Base-by-base conservation (phyloP, 2,329 filamentous ascomycete species). In the Aspergillus sp. region DNA sequence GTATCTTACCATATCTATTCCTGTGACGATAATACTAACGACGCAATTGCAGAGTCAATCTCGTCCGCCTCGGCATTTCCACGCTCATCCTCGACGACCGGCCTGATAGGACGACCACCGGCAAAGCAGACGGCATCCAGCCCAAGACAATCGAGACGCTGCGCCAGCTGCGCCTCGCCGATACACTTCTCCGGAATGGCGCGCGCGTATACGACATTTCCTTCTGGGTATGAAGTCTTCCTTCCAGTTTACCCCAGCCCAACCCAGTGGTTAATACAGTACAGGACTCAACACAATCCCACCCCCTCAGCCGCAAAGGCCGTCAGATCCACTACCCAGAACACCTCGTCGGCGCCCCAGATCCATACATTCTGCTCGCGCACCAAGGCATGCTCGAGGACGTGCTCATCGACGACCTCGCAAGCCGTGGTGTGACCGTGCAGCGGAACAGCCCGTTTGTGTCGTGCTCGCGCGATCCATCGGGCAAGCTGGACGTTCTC, bases 61-160 rank as follows among this genome's bases (percentile, higher is more conserved):
- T 91, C 37, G 82, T 83, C 17, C 81, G 87, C 8, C 89, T 84
- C 66, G 88, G 88, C 13, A 84, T 90, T 66, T 84, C 84, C 55
- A 81, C 84, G 3, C 80, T 82, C 41, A 80, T 91, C 45, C 79
- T 91, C 49, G 89, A 91, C 74, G 87, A 91, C 68, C 78, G 88
- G 61, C 78, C 83, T 34, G 83, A 89, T 65, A 85, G 85, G 66
- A 92, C 89, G 1, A 79, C 84, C 5, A 87, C 86, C 8, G 88
- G 88, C 42, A 79, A 83, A 56, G 88, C 88, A 61, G 89, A 91
- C 71, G 89, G 89, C 41, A 77, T 91, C 52, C 89, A 91, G 67
- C 89, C 89, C 45, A 91, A 91, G 75, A 89, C 88, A 1, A 89
- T 92, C 66, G 89, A 91, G 76, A 91, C 89, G 0, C 83, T 91